Percentiles rank a stretch among this genome's conserved stretches.
Conservation (phyloP, 2,329 filamentous ascomycete genomes). For the Ophiocordyceps camponoti-leonardi region DNA sequence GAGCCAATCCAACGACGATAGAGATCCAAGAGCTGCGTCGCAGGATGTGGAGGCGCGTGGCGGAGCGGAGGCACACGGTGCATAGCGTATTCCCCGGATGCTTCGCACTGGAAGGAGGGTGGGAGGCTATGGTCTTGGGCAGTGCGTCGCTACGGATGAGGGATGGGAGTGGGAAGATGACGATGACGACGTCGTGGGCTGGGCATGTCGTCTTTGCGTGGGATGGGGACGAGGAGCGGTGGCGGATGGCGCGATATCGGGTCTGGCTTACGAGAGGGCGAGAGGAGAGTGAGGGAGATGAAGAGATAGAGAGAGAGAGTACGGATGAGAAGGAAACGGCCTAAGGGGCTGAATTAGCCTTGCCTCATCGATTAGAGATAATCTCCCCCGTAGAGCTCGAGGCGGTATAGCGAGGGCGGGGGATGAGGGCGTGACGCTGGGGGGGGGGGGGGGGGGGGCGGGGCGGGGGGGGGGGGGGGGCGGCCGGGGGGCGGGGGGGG, state of each 20-base stretch:
- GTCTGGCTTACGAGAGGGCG: conserved; percentile 9
- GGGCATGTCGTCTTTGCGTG: conserved; percentile 12
- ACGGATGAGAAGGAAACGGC: no score
- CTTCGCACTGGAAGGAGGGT: conserved; percentile 10
- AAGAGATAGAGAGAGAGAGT: no score
- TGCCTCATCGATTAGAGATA: no score
- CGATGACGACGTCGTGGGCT: conserved; percentile 14
- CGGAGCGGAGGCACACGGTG: conserved; percentile 21
- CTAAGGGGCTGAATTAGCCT: no score
- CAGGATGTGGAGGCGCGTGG: conserved; percentile 25
- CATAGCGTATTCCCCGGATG: conserved; percentile 23
- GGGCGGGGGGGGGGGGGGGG: no score
- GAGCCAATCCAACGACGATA: no score
- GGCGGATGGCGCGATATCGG: conserved; percentile 16
- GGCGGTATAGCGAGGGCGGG: no score
- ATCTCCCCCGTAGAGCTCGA: no score
- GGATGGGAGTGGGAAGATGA: conserved; percentile 10
- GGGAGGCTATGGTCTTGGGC: conserved; percentile 18
- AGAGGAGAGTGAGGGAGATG: no score
- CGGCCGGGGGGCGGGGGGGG: no score
- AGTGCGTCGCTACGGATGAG: conserved; percentile 10
- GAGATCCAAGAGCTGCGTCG: conserved; percentile 22
- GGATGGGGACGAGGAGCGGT: conserved; percentile 8
- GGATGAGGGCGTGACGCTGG: no score
- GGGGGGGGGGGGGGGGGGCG: no score